Evolutionary conservation across 106 monocot genomes (phyloP), one percentile per base, ranked within the genome.

Genomic region (Acorus gramineus): DNA sequence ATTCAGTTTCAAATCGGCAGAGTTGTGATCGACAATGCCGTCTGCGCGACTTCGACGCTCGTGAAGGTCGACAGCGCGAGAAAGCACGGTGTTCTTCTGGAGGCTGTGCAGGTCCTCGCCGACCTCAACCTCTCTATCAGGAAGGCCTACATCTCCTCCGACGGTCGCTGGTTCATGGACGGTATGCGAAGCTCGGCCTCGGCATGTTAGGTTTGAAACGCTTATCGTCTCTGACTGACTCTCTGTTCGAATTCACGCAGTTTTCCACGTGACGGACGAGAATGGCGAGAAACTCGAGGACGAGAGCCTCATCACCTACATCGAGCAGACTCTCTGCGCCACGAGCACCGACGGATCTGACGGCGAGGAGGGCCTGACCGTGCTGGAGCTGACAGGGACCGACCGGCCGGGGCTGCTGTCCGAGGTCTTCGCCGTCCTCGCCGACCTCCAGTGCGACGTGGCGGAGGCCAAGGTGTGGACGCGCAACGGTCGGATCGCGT

Each of bases 341-440:
- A n/a, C 14, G 9, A 47, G 11, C 43, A 44, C 49, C 14, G 4
- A 12, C n/a, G 3, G 4, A 10, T 52, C 52, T 9, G 5, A 28
- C 59, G 59, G 8, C 5, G 7, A 7, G 8, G 59, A 59, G 3
- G 42, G 59, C 7, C 56, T 64, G 6, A 76, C 76, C 4, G 63
- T 57, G 14, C 69, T 76, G 46, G 76, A 76, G 76, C 76, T 76
- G 11, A 64, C 63, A 14, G 76, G 76, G 2, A 60, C 69, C 12
- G 76, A 76, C 52, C 76, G 76, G 42, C 68, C 68, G 14, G 76
- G 76, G 28, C 69, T 76, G 57, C 69, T 76, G 48, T 76, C 76
- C 11, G 76, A 76, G 69, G 69, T 76, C 28, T 76, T 76, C 56
- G 76, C 76, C 4, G 76, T 76, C 57, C 56, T 76, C 50, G 46